phyloP scores from a whole-genome alignment of 257 asterid genomes.

The Capsicum pubescens region DNA sequence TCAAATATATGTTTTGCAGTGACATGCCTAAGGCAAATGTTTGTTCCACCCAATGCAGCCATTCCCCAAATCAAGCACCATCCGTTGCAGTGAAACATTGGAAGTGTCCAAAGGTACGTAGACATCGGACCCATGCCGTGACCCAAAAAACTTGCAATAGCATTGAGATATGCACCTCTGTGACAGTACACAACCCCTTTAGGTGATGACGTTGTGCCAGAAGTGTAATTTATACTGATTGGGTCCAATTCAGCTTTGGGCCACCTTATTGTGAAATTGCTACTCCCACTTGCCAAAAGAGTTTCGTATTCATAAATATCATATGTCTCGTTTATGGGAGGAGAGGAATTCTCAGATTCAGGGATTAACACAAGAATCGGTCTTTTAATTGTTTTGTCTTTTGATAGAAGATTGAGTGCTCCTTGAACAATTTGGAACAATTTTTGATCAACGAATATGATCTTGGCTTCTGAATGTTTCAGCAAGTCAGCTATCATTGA shows the following conservation, averaged over 20 bases:
- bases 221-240: slow-evolving; percentile 45
- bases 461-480: slow-evolving; percentile 31
- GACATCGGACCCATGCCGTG: slow-evolving; percentile 33
- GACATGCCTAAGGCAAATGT: slow-evolving; percentile 41
- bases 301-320: slow-evolving; percentile 31
- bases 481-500: slow-evolving; percentile 39
- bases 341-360: slow-evolving; percentile 27
- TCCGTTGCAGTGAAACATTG: slow-evolving; percentile 51
- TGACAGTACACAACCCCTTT: slow-evolving; percentile 34
- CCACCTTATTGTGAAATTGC: slow-evolving; percentile 32
- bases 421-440: slow-evolving; percentile 38
- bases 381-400: neutral
- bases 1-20: slow-evolving; percentile 37
- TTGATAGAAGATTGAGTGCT: slow-evolving; percentile 37
- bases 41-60: slow-evolving; percentile 48
- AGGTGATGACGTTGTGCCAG: slow-evolving; percentile 44
- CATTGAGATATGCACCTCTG: slow-evolving; percentile 15
- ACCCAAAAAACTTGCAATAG: slow-evolving; percentile 30
- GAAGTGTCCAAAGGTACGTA: slow-evolving; percentile 30
- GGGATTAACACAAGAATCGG: slow-evolving; percentile 35
- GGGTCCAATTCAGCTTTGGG: slow-evolving; percentile 47
- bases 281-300: slow-evolving; percentile 35
- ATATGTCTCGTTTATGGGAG: neutral
- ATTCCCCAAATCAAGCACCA: slow-evolving; percentile 47
- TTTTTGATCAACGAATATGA: neutral